Percentiles rank a stretch among this genome's conserved stretches.
These are phyloP conservation scores for Suillus luteus DNA, from an alignment of 768 basidiomycete species.

Conservation along the genomic window DNA sequence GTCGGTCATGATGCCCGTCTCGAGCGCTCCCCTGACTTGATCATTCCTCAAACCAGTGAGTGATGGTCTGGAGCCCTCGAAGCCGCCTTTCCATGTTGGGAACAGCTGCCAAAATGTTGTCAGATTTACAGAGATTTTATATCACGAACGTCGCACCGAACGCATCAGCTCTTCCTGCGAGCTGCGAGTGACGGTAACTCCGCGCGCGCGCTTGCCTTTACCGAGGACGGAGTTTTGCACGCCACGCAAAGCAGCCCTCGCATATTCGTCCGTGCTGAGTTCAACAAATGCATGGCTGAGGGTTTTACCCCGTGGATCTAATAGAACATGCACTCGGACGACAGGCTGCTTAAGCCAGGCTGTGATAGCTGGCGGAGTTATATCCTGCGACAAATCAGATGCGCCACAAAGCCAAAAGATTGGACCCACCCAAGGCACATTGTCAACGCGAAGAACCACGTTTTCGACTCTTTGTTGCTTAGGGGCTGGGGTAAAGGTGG, in stretches of 20 bases:
- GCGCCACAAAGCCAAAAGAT: slow-evolving; percentile 15
- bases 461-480: slow-evolving; percentile 36
- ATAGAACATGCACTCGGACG: slow-evolving; percentile 69
- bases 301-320: slow-evolving; percentile 83
- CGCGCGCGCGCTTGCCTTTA: slow-evolving; percentile 73
- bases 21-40: slow-evolving; percentile 58
- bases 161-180: slow-evolving; percentile 82
- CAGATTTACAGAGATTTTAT: slow-evolving; percentile 4
- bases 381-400: slow-evolving; percentile 54
- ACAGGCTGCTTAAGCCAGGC: slow-evolving; percentile 70
- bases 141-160: slow-evolving; percentile 50
- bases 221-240: slow-evolving; percentile 61
- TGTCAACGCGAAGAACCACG: slow-evolving; percentile 80
- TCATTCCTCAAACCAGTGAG: slow-evolving; percentile 63
- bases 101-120: slow-evolving; percentile 54
- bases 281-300: slow-evolving; percentile 85
- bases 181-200: slow-evolving; percentile 81
- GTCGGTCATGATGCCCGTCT: slow-evolving; percentile 66
- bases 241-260: slow-evolving; percentile 67
- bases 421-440: slow-evolving; percentile 79
- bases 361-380: slow-evolving; percentile 72
- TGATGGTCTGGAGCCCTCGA: slow-evolving; percentile 68
- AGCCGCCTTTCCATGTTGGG: slow-evolving; percentile 77
- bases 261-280: slow-evolving; percentile 59
- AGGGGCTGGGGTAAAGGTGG: slow-evolving; percentile 8